Conservation (phyloP, 306 rosid genomes). For the Trifolium pratense region DNA sequence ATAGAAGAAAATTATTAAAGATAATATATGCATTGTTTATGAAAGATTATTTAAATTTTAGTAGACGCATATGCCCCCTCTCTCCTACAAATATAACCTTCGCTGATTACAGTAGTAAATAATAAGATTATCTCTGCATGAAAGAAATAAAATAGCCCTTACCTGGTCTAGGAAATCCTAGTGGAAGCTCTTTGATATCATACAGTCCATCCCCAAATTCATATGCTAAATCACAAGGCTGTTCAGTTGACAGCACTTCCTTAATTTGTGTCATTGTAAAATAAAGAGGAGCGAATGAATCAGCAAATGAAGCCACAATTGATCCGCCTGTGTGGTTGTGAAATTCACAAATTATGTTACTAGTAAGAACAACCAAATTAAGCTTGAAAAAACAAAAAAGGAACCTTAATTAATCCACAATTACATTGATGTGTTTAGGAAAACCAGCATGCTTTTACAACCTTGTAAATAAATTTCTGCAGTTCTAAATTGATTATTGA, state of each 20-base stretch:
- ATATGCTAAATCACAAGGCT: constrained; percentile 86
- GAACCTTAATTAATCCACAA: constrained; percentile 22
- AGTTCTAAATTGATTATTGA: constrained; percentile 17
- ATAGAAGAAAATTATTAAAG: too few species aligned
- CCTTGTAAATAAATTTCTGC: constrained; percentile 10
- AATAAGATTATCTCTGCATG: neutral
- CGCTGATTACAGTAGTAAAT: neutral
- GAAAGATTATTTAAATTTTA: too few species aligned
- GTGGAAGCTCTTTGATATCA: constrained; percentile 66
- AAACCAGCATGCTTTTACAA: constrained; percentile 20
- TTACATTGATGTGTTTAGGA: neutral
- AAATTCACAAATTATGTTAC: constrained; percentile 34
- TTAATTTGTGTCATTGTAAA: constrained; percentile 62
- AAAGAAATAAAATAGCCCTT: constrained; percentile 18
- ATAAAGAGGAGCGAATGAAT: constrained; percentile 71
- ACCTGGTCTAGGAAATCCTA: constrained; percentile 83
- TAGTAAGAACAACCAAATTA: neutral
- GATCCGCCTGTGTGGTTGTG: constrained; percentile 62
- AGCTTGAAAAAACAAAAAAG: constrained; percentile 21
- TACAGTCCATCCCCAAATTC: constrained; percentile 82
- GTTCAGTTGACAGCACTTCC: constrained; percentile 93
- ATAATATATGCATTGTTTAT: too few species aligned
- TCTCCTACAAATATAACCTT: too few species aligned
- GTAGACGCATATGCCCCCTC: too few species aligned
- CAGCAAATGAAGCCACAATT: constrained; percentile 57